A percentile compares a stretch with the other conserved stretches of the same genome.
Evolutionary conservation across 495 filamentous ascomycete species (phyloP).

Genomic region (Tuber magnatum): DNA sequence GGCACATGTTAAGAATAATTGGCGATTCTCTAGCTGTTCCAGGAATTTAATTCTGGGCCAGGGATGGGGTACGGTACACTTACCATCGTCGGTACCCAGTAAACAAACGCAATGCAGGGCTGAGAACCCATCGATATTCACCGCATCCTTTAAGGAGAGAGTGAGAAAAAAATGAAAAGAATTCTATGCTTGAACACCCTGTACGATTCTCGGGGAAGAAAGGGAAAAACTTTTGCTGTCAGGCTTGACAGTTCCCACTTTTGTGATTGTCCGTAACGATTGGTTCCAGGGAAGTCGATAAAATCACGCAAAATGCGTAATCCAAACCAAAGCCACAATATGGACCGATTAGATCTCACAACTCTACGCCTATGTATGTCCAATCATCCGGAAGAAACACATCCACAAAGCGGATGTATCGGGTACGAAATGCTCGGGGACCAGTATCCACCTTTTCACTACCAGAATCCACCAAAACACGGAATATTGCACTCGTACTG

Average conservation of each 20-base stretch:
- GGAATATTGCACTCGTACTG: not conserved
- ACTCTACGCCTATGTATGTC: not conserved
- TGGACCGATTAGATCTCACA: not conserved
- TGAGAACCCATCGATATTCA: not conserved
- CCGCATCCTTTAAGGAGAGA: not conserved
- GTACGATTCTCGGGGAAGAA: not conserved
- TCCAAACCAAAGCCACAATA: conserved; percentile 4
- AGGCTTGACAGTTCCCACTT: not conserved
- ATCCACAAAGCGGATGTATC: not conserved
- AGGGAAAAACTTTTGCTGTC: not conserved
- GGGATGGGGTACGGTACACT: not conserved
- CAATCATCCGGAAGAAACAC: not conserved
- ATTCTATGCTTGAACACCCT: not conserved
- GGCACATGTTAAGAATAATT: not conserved
- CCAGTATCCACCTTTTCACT: not conserved
- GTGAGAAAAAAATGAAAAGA: not conserved
- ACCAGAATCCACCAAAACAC: not conserved
- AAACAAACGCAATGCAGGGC: not conserved
- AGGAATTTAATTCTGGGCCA: not conserved
- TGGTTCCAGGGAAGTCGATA: not conserved
- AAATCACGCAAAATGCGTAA: conserved; percentile 4
- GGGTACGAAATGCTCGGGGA: not conserved
- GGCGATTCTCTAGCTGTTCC: not conserved
- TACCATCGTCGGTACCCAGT: not conserved
- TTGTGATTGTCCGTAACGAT: not conserved